phyloP scores from a whole-genome alignment of 176 grass and related monocot species.

The Avena atlantica region DNA sequence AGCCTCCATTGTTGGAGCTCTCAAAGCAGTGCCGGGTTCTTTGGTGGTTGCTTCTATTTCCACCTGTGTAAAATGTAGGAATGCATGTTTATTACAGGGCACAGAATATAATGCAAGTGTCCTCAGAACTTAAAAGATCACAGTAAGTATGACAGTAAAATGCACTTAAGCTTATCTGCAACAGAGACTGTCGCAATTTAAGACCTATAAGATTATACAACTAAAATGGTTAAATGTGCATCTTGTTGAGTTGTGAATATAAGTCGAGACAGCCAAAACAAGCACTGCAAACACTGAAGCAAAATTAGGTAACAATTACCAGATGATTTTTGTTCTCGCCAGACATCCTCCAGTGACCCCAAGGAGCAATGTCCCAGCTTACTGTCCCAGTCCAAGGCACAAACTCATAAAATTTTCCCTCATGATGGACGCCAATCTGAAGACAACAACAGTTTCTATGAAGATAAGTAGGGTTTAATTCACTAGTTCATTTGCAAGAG shows the following conservation, averaged over 20 bases:
- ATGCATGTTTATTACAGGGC: conserved; percentile 13
- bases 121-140: conserved; percentile 13
- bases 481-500: not conserved
- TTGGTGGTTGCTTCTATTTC: conserved; percentile 78
- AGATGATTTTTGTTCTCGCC: conserved; percentile 78
- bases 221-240: conserved; percentile 17
- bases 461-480: not conserved
- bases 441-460: conserved; percentile 12
- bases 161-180: not conserved
- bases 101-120: not conserved
- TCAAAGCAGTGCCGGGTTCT: conserved; percentile 70
- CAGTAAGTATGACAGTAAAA: not conserved
- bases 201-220: conserved; percentile 10
- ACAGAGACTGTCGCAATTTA: not conserved
- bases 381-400: conserved; percentile 88
- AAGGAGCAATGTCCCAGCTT: conserved; percentile 81
- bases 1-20: conserved; percentile 83
- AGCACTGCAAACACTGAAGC: not conserved
- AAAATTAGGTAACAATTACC: conserved; percentile 52
- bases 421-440: conserved; percentile 94
- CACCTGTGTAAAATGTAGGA: conserved; percentile 50
- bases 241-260: conserved; percentile 1
- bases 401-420: conserved; percentile 86
- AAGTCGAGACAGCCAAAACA: not conserved
- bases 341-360: conserved; percentile 87